Evolutionary conservation across 1,139 yeast species (phyloP).

Genomic region (Hansenula lynferdii): DNA sequence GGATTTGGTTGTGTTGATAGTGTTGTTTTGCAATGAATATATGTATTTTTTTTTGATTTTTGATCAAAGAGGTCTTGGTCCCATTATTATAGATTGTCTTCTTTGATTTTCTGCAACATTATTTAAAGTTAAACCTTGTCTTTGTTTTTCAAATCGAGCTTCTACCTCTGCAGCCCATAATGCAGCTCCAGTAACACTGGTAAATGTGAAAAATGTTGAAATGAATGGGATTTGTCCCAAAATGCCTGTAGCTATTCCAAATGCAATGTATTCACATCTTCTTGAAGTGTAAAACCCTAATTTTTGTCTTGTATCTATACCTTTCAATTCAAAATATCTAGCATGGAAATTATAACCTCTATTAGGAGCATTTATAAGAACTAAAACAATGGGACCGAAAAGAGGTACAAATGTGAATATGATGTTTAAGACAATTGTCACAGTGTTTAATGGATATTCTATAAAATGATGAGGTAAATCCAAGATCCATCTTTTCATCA

Average conservation of each 20-base stretch:
- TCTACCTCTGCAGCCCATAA: slow-evolving; percentile 51
- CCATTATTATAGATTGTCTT: not conserved
- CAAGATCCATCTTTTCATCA: slow-evolving; percentile 16
- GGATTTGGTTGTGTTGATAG: slow-evolving; percentile 97
- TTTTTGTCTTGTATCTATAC: slow-evolving; percentile 38
- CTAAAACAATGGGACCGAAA: slow-evolving; percentile 53
- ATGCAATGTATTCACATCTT: slow-evolving; percentile 29
- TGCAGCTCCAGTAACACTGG: slow-evolving; percentile 69
- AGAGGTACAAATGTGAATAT: slow-evolving; percentile 51
- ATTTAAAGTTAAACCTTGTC: not conserved
- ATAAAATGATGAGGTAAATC: slow-evolving; percentile 24
- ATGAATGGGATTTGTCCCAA: slow-evolving; percentile 59
- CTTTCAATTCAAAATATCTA: slow-evolving; percentile 59
- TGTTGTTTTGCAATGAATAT: slow-evolving; percentile 27
- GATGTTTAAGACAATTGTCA: slow-evolving; percentile 28
- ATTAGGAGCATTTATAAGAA: slow-evolving; percentile 53
- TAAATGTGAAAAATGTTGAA: slow-evolving; percentile 57
- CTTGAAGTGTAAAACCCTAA: slow-evolving; percentile 23
- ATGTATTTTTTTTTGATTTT: too few relatives aligned
- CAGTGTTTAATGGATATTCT: slow-evolving; percentile 28
- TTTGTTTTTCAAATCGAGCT: slow-evolving; percentile 9
- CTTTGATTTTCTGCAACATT: not conserved
- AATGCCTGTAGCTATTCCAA: slow-evolving; percentile 55
- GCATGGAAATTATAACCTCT: slow-evolving; percentile 52
- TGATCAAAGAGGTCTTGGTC: too few relatives aligned